Conservation (phyloP, 2,329 filamentous ascomycete species). For the Fusarium albidum region DNA sequence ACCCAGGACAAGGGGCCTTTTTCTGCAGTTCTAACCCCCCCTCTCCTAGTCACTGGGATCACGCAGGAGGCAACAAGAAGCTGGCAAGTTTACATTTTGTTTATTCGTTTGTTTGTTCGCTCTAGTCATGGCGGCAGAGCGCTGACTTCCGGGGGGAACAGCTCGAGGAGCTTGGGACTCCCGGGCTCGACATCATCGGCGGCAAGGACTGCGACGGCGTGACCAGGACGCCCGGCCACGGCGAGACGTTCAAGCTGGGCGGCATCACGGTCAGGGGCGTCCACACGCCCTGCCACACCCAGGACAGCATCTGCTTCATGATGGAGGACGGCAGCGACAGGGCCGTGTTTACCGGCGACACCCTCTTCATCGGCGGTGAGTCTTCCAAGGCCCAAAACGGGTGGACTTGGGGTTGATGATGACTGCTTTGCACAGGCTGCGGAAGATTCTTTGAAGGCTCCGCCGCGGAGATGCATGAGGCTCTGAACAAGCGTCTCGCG, state of each 20-base stretch:
- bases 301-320: constrained; percentile 97
- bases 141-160: constrained; percentile 21
- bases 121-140: neutral
- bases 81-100: constrained; percentile 75
- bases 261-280: constrained; percentile 83
- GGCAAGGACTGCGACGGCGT: constrained; percentile 87
- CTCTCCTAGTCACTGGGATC: constrained; percentile 88
- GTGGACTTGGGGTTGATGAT: neutral
- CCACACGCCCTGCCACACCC: constrained; percentile 98
- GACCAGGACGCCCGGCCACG: constrained; percentile 77
- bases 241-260: constrained; percentile 83
- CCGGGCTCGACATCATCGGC: constrained; percentile 80
- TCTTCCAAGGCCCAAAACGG: neutral
- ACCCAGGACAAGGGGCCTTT: neutral
- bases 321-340: constrained; percentile 80
- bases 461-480: constrained; percentile 89
- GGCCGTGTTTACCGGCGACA: constrained; percentile 95
- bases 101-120: no score
- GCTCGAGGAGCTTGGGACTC: constrained; percentile 58
- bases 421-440: constrained; percentile 72
- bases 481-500: constrained; percentile 85
- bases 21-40: constrained; percentile 13
- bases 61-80: constrained; percentile 89
- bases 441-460: constrained; percentile 96
- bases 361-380: constrained; percentile 88